Conservation (phyloP, 768 basidiomycete genomes). For the Hygrocybe coccinea region DNA sequence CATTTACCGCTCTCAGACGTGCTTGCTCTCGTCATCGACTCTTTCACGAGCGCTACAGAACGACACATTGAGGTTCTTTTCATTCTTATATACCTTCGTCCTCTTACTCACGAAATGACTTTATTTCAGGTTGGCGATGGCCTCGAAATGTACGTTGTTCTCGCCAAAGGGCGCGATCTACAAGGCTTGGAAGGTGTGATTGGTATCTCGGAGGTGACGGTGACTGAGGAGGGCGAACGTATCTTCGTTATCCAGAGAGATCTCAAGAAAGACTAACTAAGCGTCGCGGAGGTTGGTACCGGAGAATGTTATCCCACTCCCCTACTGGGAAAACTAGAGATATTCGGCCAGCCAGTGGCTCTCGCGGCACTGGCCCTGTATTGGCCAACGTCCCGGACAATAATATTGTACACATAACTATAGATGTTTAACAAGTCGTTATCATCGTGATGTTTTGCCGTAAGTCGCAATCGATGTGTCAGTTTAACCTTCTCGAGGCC, state of each 20-base stretch:
- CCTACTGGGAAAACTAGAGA: no score
- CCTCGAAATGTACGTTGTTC: conserved; percentile 84
- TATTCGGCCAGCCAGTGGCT: no score
- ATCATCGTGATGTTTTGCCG: no score
- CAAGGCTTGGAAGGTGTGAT: conserved; percentile 53
- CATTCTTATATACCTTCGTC: conserved; percentile 1
- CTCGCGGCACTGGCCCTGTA: no score
- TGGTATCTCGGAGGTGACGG: conserved; percentile 60
- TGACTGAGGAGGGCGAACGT: conserved; percentile 61
- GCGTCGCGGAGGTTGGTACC: background rate
- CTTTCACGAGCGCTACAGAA: conserved; percentile 96
- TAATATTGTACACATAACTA: no score
- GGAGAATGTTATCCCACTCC: no score
- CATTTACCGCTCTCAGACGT: conserved; percentile 81
- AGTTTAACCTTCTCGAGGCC: no score
- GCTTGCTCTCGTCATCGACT: conserved; percentile 85
- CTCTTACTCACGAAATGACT: conserved; percentile 15
- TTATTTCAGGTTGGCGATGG: conserved; percentile 81
- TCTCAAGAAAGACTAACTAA: conserved; percentile 70
- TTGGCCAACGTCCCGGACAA: no score
- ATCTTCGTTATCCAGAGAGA: conserved; percentile 73
- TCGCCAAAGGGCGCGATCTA: conserved; percentile 60
- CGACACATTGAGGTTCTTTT: conserved; percentile 85
- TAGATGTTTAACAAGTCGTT: no score
- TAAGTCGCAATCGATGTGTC: no score